These are phyloP conservation scores for Diaporthe destruens DNA, from an alignment of 2,329 filamentous ascomycete genomes.

Conservation along the genomic window DNA sequence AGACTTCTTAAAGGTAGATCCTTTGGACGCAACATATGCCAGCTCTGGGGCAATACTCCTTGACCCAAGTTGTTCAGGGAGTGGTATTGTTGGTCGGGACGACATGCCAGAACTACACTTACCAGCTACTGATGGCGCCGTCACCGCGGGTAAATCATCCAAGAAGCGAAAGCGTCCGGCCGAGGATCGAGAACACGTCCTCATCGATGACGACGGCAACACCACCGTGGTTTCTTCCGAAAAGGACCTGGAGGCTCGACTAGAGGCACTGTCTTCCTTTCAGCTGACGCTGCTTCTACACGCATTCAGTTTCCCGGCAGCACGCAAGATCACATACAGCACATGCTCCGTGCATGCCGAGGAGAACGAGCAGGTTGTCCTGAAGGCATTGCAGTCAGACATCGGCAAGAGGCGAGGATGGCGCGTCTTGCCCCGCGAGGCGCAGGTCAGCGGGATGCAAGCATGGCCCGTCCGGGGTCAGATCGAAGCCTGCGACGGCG, in stretches of 20 bases:
- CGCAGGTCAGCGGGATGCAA: constrained; percentile 82
- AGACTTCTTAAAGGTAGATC: constrained; percentile 86
- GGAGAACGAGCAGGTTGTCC: constrained; percentile 91
- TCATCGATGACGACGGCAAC: constrained; percentile 69
- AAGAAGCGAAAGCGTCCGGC: constrained; percentile 63
- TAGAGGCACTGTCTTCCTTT: constrained; percentile 82
- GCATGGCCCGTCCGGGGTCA: constrained; percentile 79
- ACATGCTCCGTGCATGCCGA: constrained; percentile 90
- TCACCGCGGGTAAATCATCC: constrained; percentile 37
- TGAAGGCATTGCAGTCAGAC: constrained; percentile 75
- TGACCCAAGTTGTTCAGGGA: constrained; percentile 95
- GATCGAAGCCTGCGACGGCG: constrained; percentile 60
- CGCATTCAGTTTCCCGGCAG: constrained; percentile 84
- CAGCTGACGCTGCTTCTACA: constrained; percentile 87
- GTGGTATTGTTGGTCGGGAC: constrained; percentile 91
- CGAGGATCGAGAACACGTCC: constrained; percentile 50
- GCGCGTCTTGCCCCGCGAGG: constrained; percentile 77
- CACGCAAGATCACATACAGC: constrained; percentile 85
- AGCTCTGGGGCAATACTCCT: constrained; percentile 86
- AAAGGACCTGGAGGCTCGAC: constrained; percentile 71
- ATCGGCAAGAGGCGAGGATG: constrained; percentile 78
- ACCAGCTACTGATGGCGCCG: constrained; percentile 51
- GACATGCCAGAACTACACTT: constrained; percentile 79
- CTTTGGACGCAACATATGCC: constrained; percentile 69
- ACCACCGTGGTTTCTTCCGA: constrained; percentile 65